Evolutionary conservation across 2,329 filamentous ascomycete species (phyloP).

Genomic region (Ambrosiella cleistominuta): DNA sequence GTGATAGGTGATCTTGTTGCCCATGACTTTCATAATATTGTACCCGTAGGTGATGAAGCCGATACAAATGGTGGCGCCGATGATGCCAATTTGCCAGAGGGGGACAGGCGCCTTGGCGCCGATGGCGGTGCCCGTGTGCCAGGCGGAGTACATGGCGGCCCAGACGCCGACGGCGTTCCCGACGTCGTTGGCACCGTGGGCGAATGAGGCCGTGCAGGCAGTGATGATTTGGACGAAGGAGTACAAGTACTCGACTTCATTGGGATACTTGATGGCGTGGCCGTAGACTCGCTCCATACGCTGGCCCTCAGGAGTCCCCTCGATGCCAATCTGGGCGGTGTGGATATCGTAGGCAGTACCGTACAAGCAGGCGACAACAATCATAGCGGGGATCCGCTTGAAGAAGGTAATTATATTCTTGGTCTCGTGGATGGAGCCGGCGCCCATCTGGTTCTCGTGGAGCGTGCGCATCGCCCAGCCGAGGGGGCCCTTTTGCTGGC

Average conservation of each 20-base stretch:
- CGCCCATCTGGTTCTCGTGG: conserved; percentile 53
- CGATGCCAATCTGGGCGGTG: conserved; percentile 51
- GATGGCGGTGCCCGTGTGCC: conserved; percentile 43
- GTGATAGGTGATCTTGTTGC: conserved; percentile 64
- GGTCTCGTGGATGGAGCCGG: conserved; percentile 56
- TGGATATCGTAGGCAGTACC: conserved; percentile 72
- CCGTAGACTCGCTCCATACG: conserved; percentile 55
- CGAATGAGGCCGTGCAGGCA: conserved; percentile 55
- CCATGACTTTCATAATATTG: conserved; percentile 79
- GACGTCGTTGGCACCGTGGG: conserved; percentile 63
- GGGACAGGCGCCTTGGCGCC: conserved; percentile 48
- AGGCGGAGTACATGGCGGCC: conserved; percentile 53
- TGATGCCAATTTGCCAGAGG: conserved; percentile 59
- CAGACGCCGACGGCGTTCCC: conserved; percentile 53
- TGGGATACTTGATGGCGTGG: conserved; percentile 45
- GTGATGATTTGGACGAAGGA: conserved; percentile 50
- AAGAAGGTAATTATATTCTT: conserved; percentile 47
- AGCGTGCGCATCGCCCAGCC: conserved; percentile 70
- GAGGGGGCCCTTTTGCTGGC: conserved; percentile 46
- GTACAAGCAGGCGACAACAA: conserved; percentile 48
- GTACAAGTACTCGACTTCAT: conserved; percentile 53
- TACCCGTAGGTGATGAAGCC: conserved; percentile 62
- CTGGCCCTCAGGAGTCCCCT: conserved; percentile 53
- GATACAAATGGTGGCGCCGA: conserved; percentile 43
- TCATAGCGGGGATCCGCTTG: conserved; percentile 51